Evolutionary conservation across 306 rosid genomes (phyloP).

Genomic region (Purshia tridentata): DNA sequence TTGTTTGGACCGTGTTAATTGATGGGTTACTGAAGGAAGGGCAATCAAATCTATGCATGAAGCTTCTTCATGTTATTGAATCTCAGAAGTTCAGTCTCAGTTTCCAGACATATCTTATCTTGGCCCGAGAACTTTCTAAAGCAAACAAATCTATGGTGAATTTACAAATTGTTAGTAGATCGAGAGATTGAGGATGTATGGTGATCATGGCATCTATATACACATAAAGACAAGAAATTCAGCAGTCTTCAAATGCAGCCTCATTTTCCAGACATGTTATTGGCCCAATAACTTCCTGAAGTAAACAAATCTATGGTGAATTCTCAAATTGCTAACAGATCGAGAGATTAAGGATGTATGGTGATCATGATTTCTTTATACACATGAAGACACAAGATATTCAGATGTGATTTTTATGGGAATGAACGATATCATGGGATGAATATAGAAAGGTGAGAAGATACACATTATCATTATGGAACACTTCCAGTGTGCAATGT

Average conservation of each 20-base stretch:
- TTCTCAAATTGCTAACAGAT: slow-evolving; percentile 29
- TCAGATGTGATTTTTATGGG: background rate
- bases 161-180: slow-evolving; percentile 28
- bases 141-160: slow-evolving; percentile 16
- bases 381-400: background rate
- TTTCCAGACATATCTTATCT: slow-evolving; percentile 35
- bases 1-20: slow-evolving; percentile 44
- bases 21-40: slow-evolving; percentile 46
- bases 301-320: slow-evolving; percentile 16
- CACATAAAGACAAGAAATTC: background rate
- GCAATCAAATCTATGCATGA: slow-evolving; percentile 33
- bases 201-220: slow-evolving; percentile 17
- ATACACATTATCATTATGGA: background rate
- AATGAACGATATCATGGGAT: background rate
- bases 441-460: background rate
- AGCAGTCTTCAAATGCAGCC: slow-evolving; percentile 15
- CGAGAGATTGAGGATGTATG: slow-evolving; percentile 21
- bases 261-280: slow-evolving; percentile 34
- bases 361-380: slow-evolving; percentile 16
- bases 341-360: slow-evolving; percentile 21
- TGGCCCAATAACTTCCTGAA: slow-evolving; percentile 35
- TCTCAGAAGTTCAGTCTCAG: slow-evolving; percentile 30
- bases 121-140: slow-evolving; percentile 37
- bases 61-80: slow-evolving; percentile 41
- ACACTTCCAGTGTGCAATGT: background rate